Conservation (phyloP, 371 early-diverging fungal genomes). For the Zancudomyces culisetae region DNA sequence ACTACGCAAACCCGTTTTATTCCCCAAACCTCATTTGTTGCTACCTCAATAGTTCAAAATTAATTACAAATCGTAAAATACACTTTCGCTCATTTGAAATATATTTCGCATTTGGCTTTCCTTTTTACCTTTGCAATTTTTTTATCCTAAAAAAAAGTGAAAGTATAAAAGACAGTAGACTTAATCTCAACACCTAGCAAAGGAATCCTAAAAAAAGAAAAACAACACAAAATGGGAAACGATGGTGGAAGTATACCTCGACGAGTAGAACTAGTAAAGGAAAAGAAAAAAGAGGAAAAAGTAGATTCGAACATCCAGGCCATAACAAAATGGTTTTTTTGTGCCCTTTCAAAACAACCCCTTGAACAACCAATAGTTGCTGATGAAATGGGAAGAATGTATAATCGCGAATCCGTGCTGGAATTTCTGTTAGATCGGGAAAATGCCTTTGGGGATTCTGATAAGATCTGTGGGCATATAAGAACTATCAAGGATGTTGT, state of each 20-base stretch:
- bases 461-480: constrained; percentile 63
- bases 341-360: constrained; percentile 72
- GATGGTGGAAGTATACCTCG: constrained; percentile 94
- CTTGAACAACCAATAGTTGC: constrained; percentile 63
- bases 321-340: constrained; percentile 52
- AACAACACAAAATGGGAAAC: constrained; percentile 47
- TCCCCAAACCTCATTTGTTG: too few species aligned
- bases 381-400: constrained; percentile 67
- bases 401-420: constrained; percentile 77
- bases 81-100: neutral
- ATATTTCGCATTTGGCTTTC: neutral
- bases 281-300: constrained; percentile 52
- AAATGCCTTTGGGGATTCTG: constrained; percentile 59
- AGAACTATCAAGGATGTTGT: constrained; percentile 25
- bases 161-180: too few species aligned
- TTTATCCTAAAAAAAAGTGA: neutral
- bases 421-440: constrained; percentile 55
- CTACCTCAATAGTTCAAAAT: too few species aligned
- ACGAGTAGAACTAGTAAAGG: constrained; percentile 81
- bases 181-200: too few species aligned
- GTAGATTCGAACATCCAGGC: constrained; percentile 50
- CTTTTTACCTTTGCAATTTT: neutral
- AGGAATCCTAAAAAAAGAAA: neutral
- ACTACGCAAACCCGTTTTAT: too few species aligned
- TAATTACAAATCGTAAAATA: too few species aligned